Conservation (phyloP, 768 basidiomycete genomes). For the Boletus speciosus region DNA sequence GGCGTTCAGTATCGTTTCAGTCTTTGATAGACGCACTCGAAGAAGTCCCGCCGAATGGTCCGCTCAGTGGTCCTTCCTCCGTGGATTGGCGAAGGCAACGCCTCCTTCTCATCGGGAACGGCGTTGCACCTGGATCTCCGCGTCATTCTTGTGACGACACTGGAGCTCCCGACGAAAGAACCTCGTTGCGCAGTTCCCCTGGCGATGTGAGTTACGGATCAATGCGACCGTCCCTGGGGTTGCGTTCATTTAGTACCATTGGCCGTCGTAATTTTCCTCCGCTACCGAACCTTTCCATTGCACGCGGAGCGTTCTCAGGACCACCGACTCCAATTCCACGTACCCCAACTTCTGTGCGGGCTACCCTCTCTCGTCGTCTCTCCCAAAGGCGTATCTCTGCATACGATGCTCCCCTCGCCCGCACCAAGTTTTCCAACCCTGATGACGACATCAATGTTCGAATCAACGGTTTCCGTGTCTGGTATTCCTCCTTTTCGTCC, state of each 20-base stretch:
- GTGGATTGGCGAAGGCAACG: constrained; percentile 61
- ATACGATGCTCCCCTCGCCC: constrained; percentile 53
- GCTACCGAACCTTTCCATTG: constrained; percentile 32
- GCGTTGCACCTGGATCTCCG: not conserved
- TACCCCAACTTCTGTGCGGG: constrained; percentile 32
- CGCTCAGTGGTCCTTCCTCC: constrained; percentile 48
- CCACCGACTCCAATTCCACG: constrained; percentile 33
- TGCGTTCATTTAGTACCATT: constrained; percentile 27
- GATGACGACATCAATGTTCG: constrained; percentile 55
- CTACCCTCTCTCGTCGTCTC: constrained; percentile 37
- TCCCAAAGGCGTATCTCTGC: constrained; percentile 66
- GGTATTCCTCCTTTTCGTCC: constrained; percentile 84
- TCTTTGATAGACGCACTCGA: constrained; percentile 13
- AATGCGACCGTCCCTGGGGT: constrained; percentile 29
- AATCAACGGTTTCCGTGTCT: constrained; percentile 82
- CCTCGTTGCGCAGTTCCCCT: constrained; percentile 33
- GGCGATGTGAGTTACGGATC: constrained; percentile 54
- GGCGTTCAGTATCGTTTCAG: constrained; percentile 19
- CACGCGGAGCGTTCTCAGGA: constrained; percentile 35
- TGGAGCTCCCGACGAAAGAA: constrained; percentile 30
- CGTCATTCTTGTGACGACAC: constrained; percentile 1
- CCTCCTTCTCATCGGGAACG: constrained; percentile 50
- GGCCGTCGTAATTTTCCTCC: constrained; percentile 37
- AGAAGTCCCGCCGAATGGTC: constrained; percentile 28
- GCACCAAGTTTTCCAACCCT: constrained; percentile 30